Evolutionary conservation across 345 rosid genomes (phyloP).

Genomic region (Eucalyptus pumila): DNA sequence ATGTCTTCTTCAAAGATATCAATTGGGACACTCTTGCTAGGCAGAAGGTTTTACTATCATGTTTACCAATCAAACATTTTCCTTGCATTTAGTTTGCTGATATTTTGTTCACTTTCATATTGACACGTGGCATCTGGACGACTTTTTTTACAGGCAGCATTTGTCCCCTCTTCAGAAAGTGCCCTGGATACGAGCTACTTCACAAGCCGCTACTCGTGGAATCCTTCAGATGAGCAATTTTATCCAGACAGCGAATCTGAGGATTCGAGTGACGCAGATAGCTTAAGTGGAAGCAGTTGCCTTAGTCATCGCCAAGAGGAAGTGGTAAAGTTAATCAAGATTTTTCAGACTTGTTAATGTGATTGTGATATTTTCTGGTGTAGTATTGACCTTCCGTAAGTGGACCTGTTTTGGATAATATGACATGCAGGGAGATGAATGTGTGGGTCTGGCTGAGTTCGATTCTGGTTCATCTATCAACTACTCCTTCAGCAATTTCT

Average conservation of each 20-base stretch:
- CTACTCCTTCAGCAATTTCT: constrained; percentile 97
- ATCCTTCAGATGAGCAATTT: constrained; percentile 50
- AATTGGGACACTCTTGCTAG: constrained; percentile 98
- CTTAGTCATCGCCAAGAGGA: constrained; percentile 81
- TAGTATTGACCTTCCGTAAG: neutral
- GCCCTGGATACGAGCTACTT: constrained; percentile 95
- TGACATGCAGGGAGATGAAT: constrained; percentile 69
- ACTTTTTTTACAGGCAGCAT: constrained; percentile 59
- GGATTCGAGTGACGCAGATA: constrained; percentile 89
- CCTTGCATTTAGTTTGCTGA: neutral
- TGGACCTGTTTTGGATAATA: neutral
- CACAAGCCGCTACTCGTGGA: constrained; percentile 94
- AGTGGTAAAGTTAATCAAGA: constrained; percentile 35
- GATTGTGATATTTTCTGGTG: neutral
- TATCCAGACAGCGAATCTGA: constrained; percentile 62
- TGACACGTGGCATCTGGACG: neutral
- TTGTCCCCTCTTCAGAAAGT: constrained; percentile 92
- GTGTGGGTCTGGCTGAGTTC: constrained; percentile 58
- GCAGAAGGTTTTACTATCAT: constrained; percentile 53
- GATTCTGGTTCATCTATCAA: constrained; percentile 66
- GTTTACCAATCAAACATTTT: neutral
- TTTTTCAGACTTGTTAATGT: neutral
- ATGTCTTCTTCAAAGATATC: constrained; percentile 80
- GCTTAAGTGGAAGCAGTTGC: constrained; percentile 87
- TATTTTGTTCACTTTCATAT: neutral